Conservation (phyloP, 2,329 filamentous ascomycete species). For the Endocalyx cinctus region DNA sequence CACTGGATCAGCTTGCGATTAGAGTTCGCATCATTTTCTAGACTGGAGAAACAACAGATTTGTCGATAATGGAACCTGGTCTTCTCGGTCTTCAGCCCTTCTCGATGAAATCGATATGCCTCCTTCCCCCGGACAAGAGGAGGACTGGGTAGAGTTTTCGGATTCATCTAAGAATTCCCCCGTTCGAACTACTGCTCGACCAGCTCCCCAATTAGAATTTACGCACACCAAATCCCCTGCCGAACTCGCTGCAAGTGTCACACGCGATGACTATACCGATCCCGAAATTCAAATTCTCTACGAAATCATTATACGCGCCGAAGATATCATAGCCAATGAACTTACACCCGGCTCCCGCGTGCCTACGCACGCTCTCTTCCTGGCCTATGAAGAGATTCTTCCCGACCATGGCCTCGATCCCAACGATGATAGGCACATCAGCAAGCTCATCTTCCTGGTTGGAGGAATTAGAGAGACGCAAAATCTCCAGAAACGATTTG, state of each 20-base stretch:
- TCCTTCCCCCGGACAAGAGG: too few species aligned
- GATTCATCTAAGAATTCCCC: too few species aligned
- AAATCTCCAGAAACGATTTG: conserved; percentile 65
- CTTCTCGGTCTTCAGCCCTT: too few species aligned
- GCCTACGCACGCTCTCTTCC: conserved; percentile 74
- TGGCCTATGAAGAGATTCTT: conserved; percentile 75
- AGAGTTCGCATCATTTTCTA: conserved; percentile 14
- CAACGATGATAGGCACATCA: conserved; percentile 71
- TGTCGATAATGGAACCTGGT: too few species aligned
- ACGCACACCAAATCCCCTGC: too few species aligned
- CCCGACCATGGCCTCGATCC: conserved; percentile 63
- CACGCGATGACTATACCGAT: too few species aligned
- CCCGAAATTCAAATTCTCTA: conserved; percentile 72
- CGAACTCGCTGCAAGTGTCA: too few species aligned
- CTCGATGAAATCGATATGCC: too few species aligned
- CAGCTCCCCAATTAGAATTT: too few species aligned
- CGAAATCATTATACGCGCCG: conserved; percentile 68
- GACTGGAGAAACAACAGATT: conserved; percentile 7
- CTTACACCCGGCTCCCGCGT: conserved; percentile 58
- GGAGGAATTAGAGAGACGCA: conserved; percentile 57
- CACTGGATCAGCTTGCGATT: conserved; percentile 14
- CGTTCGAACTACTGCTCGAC: too few species aligned
- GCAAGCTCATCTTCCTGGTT: conserved; percentile 75
- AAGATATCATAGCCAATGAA: conserved; percentile 53
- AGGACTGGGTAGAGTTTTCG: too few species aligned